These are phyloP conservation scores for Hypoxylon crocopeplum DNA, from an alignment of 495 filamentous ascomycete genomes.

Conservation along the genomic window DNA sequence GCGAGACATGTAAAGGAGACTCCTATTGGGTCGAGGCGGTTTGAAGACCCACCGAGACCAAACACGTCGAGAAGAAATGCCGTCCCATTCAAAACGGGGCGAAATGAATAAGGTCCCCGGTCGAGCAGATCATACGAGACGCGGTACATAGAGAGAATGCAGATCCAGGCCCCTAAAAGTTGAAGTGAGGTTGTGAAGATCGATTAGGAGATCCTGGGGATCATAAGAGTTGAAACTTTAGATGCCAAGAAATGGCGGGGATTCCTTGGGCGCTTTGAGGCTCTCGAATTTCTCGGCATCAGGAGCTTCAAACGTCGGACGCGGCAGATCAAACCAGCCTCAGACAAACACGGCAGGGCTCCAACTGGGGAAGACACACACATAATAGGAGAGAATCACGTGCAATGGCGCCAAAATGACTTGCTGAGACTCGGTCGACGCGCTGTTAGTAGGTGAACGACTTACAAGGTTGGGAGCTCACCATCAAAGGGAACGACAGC, in stretches of 20 bases:
- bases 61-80: slow-evolving; percentile 24
- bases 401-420: not conserved
- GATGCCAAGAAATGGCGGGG: slow-evolving; percentile 31
- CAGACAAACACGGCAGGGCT: slow-evolving; percentile 16
- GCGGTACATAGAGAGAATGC: slow-evolving; percentile 17
- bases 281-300: slow-evolving; percentile 23
- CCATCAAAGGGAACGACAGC: slow-evolving; percentile 18
- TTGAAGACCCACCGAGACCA: slow-evolving; percentile 28
- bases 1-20: slow-evolving; percentile 8
- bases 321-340: slow-evolving; percentile 41
- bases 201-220: slow-evolving; percentile 33
- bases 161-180: slow-evolving; percentile 20
- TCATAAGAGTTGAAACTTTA: slow-evolving; percentile 30
- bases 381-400: slow-evolving; percentile 7
- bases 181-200: slow-evolving; percentile 22
- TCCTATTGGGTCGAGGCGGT: slow-evolving; percentile 18
- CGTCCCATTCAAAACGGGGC: slow-evolving; percentile 30
- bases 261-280: slow-evolving; percentile 26
- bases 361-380: not conserved
- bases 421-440: slow-evolving; percentile 1
- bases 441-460: not conserved
- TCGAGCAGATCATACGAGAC: slow-evolving; percentile 32
- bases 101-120: slow-evolving; percentile 25
- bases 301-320: slow-evolving; percentile 26
- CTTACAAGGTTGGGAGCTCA: slow-evolving; percentile 23